These are phyloP conservation scores for Jasminum sambac DNA, from an alignment of 257 asterid species.

Conservation along the genomic window DNA sequence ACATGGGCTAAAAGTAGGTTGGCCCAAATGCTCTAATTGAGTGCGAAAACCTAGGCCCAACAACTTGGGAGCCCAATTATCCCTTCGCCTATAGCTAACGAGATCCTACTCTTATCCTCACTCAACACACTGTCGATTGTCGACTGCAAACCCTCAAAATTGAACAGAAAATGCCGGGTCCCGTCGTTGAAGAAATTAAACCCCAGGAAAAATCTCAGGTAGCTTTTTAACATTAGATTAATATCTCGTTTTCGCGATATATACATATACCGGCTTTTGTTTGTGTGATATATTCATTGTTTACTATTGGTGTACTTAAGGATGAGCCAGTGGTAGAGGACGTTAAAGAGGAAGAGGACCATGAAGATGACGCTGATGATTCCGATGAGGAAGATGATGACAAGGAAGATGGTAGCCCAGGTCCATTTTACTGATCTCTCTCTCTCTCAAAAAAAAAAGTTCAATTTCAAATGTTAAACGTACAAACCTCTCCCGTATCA, in stretches of 20 bases:
- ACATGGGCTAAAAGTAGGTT: conserved; percentile 14
- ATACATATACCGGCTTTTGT: not conserved
- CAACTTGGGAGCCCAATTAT: conserved; percentile 12
- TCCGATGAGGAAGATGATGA: conserved; percentile 64
- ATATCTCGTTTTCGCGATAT: not conserved
- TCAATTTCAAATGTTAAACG: not conserved
- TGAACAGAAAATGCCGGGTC: conserved; percentile 61
- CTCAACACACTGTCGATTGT: conserved; percentile 1
- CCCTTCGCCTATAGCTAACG: conserved; percentile 11
- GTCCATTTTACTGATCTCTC: conserved; percentile 16
- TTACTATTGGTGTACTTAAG: conserved; percentile 8
- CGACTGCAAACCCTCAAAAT: conserved; percentile 10
- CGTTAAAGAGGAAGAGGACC: conserved; percentile 59
- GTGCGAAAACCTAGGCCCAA: conserved; percentile 17
- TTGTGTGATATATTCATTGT: not conserved
- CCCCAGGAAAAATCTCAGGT: conserved; percentile 54
- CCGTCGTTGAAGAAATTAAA: conserved; percentile 63
- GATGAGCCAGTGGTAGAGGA: conserved; percentile 66
- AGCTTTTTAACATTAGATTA: not conserved
- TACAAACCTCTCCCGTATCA: not conserved
- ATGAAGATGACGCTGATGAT: conserved; percentile 55
- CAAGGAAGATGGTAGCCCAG: conserved; percentile 45
- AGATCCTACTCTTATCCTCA: conserved; percentile 25
- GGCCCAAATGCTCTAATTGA: conserved; percentile 1
- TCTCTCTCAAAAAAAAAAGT: too few relatives aligned